Conservation (phyloP, 1,284 basidiomycete genomes). For the Papiliotrema fonsecae region DNA sequence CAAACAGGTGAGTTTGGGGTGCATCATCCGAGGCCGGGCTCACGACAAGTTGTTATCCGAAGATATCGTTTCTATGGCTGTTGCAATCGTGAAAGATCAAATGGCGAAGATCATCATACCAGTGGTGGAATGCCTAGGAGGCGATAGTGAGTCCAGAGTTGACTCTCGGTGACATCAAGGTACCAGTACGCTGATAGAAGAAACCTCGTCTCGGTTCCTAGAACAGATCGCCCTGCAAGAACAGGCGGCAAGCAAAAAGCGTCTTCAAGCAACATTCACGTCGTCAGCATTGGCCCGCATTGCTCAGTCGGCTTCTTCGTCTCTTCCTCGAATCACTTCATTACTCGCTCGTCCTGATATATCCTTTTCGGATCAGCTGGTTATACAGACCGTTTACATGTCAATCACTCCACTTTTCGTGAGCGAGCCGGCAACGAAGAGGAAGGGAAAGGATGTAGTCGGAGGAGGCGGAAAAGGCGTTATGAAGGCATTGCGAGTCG, state of each 20-base stretch:
- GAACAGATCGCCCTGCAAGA: constrained; percentile 54
- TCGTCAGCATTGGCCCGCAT: constrained; percentile 57
- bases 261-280: constrained; percentile 34
- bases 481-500: constrained; percentile 74
- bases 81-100: constrained; percentile 70
- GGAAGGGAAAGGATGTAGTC: constrained; percentile 51
- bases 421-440: constrained; percentile 55
- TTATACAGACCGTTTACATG: constrained; percentile 86
- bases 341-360: constrained; percentile 50
- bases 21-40: constrained; percentile 10
- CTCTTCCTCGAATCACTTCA: constrained; percentile 43
- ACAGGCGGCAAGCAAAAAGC: constrained; percentile 8
- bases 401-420: constrained; percentile 90
- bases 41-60: constrained; percentile 73
- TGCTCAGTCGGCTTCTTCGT: constrained; percentile 58
- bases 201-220: constrained; percentile 53
- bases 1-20: constrained; percentile 61
- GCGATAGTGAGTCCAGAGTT: constrained; percentile 38
- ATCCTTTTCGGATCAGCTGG: constrained; percentile 77
- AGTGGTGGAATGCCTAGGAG: constrained; percentile 68
- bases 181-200: constrained; percentile 17
- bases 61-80: constrained; percentile 75
- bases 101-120: constrained; percentile 77
- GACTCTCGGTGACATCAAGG: neutral
- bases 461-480: constrained; percentile 58